Evolutionary conservation across 139 green algal species (phyloP), one percentile per base, ranked within the genome.

Genomic region (Chlorella sp.): DNA sequence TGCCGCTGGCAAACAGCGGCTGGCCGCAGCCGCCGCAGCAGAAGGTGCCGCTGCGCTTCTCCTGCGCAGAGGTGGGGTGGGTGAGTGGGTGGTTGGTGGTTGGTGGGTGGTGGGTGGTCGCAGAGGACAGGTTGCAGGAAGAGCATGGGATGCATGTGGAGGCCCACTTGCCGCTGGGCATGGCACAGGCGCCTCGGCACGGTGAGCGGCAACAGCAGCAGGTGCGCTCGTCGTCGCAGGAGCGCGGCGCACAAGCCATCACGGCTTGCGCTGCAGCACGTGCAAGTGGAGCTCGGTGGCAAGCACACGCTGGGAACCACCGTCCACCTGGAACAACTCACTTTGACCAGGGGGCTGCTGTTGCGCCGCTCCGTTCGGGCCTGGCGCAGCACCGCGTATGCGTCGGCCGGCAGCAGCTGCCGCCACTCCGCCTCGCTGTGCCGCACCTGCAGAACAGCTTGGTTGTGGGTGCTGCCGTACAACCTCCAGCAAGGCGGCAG

Each of bases 371-470:
- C 94, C 20, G 94, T 97, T 72, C 83, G 86, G 22, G 89, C 91
- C 44, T 90, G 43, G 7, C 94, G 80, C 64, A 97, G 86, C 40
- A 97, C 88, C 3, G 75, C 70, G 80, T 97, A 97, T 68, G 87
- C 46, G 28, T 87, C 89, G 3, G 70, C 34, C 22, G 68, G 70
- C 11, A 96, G 85, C 73, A 81, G 65, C 54, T 89, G 20, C 48
- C 72, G 85, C 90, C 92, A 94, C 58, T 94, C 91, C 0, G 80
- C 86, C 36, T 93, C 91, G 30, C 38, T 85, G 56, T 88, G 83
- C 1, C 34, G 41, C 2, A 91, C 70, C 76, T 91, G 72, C 43
- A 26, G 14, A 13, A 43, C 22, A 6, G 34, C n/a, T 26, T 3
- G 34, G 46, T 17, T 54, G 11, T 7, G 46, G 11, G 38, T 17